Evolutionary conservation across 371 early-diverging fungal species (phyloP).

Genomic region (Saksenaea oblongispora): DNA sequence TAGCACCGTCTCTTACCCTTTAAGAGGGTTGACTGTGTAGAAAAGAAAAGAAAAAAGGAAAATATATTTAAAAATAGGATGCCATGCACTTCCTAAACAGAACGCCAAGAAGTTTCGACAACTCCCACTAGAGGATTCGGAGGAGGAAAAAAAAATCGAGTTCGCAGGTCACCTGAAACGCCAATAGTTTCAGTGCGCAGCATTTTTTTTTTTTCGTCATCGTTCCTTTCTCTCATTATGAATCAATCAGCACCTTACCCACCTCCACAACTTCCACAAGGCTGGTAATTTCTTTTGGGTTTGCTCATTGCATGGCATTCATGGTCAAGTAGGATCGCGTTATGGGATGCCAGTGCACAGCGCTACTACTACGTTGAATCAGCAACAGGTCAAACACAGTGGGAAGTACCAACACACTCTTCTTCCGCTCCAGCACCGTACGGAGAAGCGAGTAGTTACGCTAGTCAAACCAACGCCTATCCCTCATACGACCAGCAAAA

Average conservation of each 20-base stretch:
- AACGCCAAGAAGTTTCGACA: too few species aligned
- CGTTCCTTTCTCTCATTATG: not conserved
- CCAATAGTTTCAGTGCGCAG: not conserved
- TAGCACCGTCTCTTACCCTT: too few species aligned
- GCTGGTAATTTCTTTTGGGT: not conserved
- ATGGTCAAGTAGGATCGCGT: constrained; percentile 27
- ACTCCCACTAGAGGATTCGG: too few species aligned
- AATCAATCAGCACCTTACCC: not conserved
- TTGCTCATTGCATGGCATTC: not conserved
- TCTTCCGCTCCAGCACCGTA: not conserved
- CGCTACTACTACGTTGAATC: constrained; percentile 41
- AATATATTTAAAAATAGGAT: too few species aligned
- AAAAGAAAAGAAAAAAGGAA: too few species aligned
- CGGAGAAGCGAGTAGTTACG: constrained; percentile 32
- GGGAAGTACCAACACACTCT: constrained; percentile 33
- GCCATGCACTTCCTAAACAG: too few species aligned
- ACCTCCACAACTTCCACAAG: not conserved
- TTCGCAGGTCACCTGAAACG: not conserved
- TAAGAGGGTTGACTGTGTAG: too few species aligned
- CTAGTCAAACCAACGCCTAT: constrained; percentile 7
- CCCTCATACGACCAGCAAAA: not conserved
- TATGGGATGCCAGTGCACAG: constrained; percentile 39
- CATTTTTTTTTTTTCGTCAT: not conserved
- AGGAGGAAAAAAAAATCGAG: too few species aligned
- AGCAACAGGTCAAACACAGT: constrained; percentile 40